Evolutionary conservation across 2,329 filamentous ascomycete species (phyloP).

Genomic region (Ambrosiella beaveri): DNA sequence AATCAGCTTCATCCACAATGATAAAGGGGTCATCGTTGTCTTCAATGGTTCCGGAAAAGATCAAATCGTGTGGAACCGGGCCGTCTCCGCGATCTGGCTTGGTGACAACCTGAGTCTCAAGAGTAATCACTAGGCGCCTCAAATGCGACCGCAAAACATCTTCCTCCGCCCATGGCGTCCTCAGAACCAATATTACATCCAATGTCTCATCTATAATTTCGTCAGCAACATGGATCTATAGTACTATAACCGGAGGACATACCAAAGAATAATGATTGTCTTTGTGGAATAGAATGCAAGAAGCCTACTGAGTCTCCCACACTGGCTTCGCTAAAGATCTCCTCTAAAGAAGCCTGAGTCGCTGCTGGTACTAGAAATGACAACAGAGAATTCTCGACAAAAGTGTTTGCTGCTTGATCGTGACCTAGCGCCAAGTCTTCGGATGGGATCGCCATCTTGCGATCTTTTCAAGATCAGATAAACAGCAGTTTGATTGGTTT

Average conservation of each 20-base stretch:
- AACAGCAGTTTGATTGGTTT: too few species aligned
- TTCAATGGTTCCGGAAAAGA: slow-evolving; percentile 38
- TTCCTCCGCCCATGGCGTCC: slow-evolving; percentile 43
- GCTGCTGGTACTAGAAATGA: slow-evolving; percentile 42
- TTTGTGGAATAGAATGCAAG: slow-evolving; percentile 41
- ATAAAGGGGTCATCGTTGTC: slow-evolving; percentile 34
- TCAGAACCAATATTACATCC: slow-evolving; percentile 49
- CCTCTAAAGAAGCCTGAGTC: slow-evolving; percentile 37
- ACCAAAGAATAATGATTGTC: slow-evolving; percentile 59
- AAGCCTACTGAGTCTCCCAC: slow-evolving; percentile 27
- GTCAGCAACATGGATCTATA: background rate
- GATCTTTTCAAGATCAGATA: too few species aligned
- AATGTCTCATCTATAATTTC: slow-evolving; percentile 51
- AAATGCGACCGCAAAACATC: slow-evolving; percentile 40
- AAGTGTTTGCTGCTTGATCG: slow-evolving; percentile 23
- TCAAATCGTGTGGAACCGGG: slow-evolving; percentile 34
- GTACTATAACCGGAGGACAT: slow-evolving; percentile 18
- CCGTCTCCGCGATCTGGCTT: slow-evolving; percentile 27
- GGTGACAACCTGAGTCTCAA: slow-evolving; percentile 51
- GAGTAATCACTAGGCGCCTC: slow-evolving; percentile 42
- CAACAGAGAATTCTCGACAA: slow-evolving; percentile 41
- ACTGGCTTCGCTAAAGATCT: slow-evolving; percentile 25
- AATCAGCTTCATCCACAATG: slow-evolving; percentile 23
- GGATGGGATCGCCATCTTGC: slow-evolving; percentile 18
- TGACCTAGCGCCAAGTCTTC: slow-evolving; percentile 17